Conservation (phyloP, 169 alveolate species). For the Cryptosporidium meleagridis region DNA sequence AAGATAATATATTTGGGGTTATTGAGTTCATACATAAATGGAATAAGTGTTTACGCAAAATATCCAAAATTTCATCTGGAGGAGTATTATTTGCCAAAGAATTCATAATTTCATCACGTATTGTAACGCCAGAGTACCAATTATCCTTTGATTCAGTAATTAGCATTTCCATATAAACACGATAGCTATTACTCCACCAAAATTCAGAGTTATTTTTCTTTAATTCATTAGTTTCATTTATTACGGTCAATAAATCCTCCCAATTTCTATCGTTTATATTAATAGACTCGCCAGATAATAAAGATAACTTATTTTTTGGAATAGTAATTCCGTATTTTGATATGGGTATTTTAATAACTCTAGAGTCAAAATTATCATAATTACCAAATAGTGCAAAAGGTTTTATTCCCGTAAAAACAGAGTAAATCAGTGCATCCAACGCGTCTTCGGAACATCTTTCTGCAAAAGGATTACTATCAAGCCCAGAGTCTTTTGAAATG, state of each 20-base stretch:
- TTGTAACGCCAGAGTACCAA: conserved; percentile 11
- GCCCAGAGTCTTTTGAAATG: conserved; percentile 62
- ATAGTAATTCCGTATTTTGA: conserved; percentile 34
- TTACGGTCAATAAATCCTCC: conserved; percentile 31
- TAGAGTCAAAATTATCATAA: not conserved
- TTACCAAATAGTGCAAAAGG: conserved; percentile 25
- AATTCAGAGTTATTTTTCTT: conserved; percentile 7
- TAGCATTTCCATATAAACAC: conserved; percentile 65
- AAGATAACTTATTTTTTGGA: conserved; percentile 8
- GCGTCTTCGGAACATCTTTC: conserved; percentile 74
- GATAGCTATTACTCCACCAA: conserved; percentile 43
- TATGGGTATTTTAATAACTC: not conserved
- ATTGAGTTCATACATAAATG: conserved; percentile 51
- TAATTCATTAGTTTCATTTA: conserved; percentile 25
- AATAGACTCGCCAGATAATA: conserved; percentile 46
- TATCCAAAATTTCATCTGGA: not conserved
- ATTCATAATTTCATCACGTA: conserved; percentile 17
- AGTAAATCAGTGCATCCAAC: conserved; percentile 36
- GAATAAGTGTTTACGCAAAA: conserved; percentile 27
- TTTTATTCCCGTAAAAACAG: conserved; percentile 52
- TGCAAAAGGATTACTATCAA: conserved; percentile 26
- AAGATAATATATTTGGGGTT: conserved; percentile 43
- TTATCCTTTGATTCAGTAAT: conserved; percentile 32
- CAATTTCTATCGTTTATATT: conserved; percentile 15
- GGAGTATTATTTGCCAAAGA: conserved; percentile 17